These are phyloP conservation scores for Bipolaris cookei DNA, from an alignment of 2,329 filamentous ascomycete genomes.

Conservation along the genomic window DNA sequence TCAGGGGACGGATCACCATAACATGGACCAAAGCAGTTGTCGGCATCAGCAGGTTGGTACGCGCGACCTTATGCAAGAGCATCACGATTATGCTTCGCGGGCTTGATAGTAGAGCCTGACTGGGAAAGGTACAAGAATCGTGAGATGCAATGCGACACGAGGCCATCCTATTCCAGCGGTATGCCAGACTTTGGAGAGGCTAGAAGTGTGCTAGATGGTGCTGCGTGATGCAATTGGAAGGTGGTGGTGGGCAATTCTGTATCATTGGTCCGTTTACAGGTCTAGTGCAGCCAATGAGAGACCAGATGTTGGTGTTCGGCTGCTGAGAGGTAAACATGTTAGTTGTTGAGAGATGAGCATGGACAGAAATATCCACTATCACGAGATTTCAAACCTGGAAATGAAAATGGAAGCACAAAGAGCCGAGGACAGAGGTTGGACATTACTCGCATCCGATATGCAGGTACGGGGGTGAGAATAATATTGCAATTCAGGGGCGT, in stretches of 20 bases:
- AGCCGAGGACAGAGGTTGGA: neutral
- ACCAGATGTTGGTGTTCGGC: slow-evolving; percentile 18
- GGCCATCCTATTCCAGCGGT: slow-evolving; percentile 13
- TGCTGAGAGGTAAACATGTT: slow-evolving; percentile 15
- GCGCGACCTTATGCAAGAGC: slow-evolving; percentile 29
- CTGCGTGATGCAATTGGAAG: slow-evolving; percentile 36
- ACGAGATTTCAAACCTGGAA: slow-evolving; percentile 23
- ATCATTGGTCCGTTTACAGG: slow-evolving; percentile 37
- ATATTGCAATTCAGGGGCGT: no score
- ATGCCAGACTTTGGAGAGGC: slow-evolving; percentile 15
- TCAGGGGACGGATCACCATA: slow-evolving; percentile 6
- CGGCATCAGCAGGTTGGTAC: slow-evolving; percentile 31
- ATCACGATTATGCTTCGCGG: slow-evolving; percentile 16
- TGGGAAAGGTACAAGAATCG: slow-evolving; percentile 12
- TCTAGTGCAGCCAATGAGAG: slow-evolving; percentile 37
- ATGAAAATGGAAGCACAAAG: neutral
- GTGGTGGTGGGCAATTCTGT: slow-evolving; percentile 27
- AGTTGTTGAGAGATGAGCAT: slow-evolving; percentile 18
- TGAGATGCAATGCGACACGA: slow-evolving; percentile 23
- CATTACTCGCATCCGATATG: neutral
- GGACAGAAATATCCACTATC: slow-evolving; percentile 30
- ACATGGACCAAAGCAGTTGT: slow-evolving; percentile 26
- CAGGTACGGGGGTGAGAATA: neutral
- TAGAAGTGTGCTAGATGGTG: slow-evolving; percentile 25
- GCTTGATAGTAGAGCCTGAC: slow-evolving; percentile 28